phyloP scores from a whole-genome alignment of 2,329 filamentous ascomycete genomes.

The Periconia sp. region DNA sequence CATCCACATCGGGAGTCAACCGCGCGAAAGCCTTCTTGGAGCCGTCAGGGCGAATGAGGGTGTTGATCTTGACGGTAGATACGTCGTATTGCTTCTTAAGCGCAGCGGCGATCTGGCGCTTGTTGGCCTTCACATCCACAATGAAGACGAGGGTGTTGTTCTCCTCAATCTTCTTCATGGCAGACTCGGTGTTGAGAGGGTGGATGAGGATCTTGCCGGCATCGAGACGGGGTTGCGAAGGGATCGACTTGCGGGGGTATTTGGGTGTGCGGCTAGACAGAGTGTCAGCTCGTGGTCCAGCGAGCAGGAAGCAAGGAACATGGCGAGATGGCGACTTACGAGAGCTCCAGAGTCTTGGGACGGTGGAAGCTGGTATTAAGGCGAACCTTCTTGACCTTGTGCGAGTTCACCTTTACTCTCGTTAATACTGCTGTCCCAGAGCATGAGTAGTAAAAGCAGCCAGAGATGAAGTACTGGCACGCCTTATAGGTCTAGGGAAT shows the following conservation, averaged over 20 bases:
- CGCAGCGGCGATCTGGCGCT: constrained; percentile 97
- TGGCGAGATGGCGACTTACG: constrained; percentile 38
- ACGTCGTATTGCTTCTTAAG: constrained; percentile 99
- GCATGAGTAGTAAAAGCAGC: constrained; percentile 51
- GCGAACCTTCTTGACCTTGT: constrained; percentile 93
- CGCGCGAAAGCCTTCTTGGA: constrained; percentile 98
- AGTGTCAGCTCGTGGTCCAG: background rate
- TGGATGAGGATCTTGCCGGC: constrained; percentile 97
- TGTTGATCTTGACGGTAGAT: constrained; percentile 98
- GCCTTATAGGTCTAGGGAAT: constrained; percentile 42
- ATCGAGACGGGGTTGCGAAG: constrained; percentile 87
- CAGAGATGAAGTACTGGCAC: constrained; percentile 56
- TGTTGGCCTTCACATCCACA: constrained; percentile 88
- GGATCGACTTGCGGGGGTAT: constrained; percentile 95
- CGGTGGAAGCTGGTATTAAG: constrained; percentile 93
- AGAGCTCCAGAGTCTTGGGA: constrained; percentile 92
- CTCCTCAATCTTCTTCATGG: constrained; percentile 99
- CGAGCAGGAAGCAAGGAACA: background rate
- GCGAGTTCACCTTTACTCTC: constrained; percentile 63
- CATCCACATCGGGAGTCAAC: constrained; percentile 94
- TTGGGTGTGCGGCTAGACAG: constrained; percentile 70
- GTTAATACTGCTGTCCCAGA: constrained; percentile 39
- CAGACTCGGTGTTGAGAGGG: constrained; percentile 98
- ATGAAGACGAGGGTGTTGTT: constrained; percentile 99
- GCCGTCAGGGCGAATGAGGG: constrained; percentile 94